These are phyloP conservation scores for Solanum chilense DNA, from an alignment of 257 asterid species.

Conservation along the genomic window DNA sequence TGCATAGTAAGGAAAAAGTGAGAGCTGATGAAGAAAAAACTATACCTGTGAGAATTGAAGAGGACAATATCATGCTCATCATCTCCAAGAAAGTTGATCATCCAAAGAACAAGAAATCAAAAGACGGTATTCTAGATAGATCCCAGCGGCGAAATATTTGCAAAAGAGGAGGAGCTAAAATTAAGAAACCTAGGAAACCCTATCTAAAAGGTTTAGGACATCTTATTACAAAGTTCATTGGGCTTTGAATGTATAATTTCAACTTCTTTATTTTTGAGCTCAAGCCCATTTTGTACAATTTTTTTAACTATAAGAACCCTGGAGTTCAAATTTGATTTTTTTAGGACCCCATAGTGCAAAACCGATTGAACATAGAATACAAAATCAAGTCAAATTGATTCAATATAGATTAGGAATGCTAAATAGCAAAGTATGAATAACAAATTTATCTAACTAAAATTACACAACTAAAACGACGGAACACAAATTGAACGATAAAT, in stretches of 20 bases:
- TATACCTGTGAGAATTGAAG: neutral
- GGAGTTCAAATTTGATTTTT: neutral
- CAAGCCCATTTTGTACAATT: neutral
- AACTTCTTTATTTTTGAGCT: neutral
- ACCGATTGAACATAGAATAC: neutral
- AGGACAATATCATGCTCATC: neutral
- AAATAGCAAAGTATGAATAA: too few relatives aligned
- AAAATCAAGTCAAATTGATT: too few relatives aligned
- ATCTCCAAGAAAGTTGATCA: neutral
- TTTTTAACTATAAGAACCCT: neutral
- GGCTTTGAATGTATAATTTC: neutral
- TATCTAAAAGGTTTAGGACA: neutral
- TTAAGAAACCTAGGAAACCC: neutral
- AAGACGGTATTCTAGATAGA: neutral
- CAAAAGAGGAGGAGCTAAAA: neutral
- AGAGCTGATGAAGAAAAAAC: neutral
- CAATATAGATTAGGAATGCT: neutral
- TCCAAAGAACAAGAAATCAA: neutral
- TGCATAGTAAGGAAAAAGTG: neutral
- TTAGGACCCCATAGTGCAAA: too few relatives aligned
- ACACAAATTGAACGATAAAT: neutral
- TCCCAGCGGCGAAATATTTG: neutral
- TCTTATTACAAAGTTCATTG: neutral
- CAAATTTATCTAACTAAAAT: too few relatives aligned
- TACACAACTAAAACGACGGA: neutral